Conservation (phyloP, 2,329 filamentous ascomycete genomes). For the Penicillium corylophilum region DNA sequence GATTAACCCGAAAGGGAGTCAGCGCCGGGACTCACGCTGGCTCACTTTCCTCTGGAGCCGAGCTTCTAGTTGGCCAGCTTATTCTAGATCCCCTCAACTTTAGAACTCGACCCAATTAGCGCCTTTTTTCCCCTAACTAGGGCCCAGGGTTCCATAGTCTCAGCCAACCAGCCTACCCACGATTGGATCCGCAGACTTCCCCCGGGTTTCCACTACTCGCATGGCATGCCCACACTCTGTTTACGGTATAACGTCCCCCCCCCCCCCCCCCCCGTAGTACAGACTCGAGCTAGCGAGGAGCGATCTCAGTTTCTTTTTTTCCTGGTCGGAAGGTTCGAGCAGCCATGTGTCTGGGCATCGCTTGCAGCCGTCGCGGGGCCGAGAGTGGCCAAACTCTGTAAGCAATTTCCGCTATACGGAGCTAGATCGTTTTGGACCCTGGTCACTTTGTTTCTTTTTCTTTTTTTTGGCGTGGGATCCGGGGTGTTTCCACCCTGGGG, state of each 20-base stretch:
- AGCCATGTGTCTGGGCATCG: not conserved
- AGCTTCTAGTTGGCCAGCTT: slow-evolving; percentile 25
- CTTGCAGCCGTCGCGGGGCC: not conserved
- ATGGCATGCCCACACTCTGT: slow-evolving; percentile 7
- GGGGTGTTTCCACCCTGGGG: not conserved
- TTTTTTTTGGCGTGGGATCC: not conserved
- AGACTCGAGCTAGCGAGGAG: slow-evolving; percentile 8
- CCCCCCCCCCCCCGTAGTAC: slow-evolving; percentile 8
- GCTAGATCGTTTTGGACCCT: not conserved
- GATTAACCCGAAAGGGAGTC: not conserved
- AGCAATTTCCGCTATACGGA: slow-evolving; percentile 3
- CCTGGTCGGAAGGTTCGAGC: slow-evolving; percentile 2
- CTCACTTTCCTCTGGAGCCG: too few species aligned
- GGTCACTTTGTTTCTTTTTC: too few species aligned
- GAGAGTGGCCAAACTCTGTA: slow-evolving; percentile 7
- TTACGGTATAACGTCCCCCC: not conserved
- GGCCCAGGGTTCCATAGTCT: not conserved
- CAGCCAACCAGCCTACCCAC: slow-evolving; percentile 3
- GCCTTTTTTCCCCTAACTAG: too few species aligned
- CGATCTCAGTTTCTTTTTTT: not conserved
- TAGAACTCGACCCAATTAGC: not conserved
- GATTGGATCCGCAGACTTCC: slow-evolving; percentile 11
- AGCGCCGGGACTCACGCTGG: too few species aligned
- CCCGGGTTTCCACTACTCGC: slow-evolving; percentile 15
- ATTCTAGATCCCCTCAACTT: not conserved